phyloP scores from a whole-genome alignment of 495 filamentous ascomycete species.

The Talaromyces proteolyticus region DNA sequence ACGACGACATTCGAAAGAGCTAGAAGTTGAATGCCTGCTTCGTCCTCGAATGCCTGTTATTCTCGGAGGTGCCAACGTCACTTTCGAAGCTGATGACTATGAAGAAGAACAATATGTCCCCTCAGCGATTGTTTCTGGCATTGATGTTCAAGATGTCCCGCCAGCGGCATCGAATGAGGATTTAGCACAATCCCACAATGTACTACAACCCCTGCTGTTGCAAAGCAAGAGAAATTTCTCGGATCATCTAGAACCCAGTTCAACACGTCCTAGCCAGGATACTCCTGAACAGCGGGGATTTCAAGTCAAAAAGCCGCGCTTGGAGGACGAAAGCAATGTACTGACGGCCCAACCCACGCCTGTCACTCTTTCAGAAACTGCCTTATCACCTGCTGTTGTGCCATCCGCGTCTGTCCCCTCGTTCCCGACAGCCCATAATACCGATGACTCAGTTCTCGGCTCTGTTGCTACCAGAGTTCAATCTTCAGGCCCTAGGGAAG shows the following conservation, averaged over 20 bases:
- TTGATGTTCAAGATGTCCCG: slow-evolving; percentile 7
- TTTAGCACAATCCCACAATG: slow-evolving; percentile 11
- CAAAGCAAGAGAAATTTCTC: too few relatives aligned
- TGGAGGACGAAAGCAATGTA: neutral
- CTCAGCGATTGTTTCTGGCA: slow-evolving; percentile 7
- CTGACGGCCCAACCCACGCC: neutral
- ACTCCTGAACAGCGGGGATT: too few relatives aligned
- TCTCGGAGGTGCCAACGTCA: slow-evolving; percentile 24
- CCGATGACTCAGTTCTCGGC: neutral
- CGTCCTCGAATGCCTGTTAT: slow-evolving; percentile 58
- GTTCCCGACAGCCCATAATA: neutral
- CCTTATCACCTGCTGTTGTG: neutral
- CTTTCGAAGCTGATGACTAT: slow-evolving; percentile 27
- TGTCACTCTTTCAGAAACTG: neutral
- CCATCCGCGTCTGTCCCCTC: neutral
- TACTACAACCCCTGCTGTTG: too few relatives aligned
- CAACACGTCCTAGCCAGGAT: too few relatives aligned
- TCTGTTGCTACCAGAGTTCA: neutral
- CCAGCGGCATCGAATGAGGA: slow-evolving; percentile 4
- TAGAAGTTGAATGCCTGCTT: slow-evolving; percentile 66
- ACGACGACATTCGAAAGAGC: slow-evolving; percentile 48
- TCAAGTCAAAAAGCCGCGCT: slow-evolving; percentile 3
- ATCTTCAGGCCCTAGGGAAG: neutral
- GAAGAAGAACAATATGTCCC: slow-evolving; percentile 41
- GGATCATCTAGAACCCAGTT: too few relatives aligned